These are phyloP conservation scores for Geranomyces variabilis DNA, from an alignment of 192 early-diverging fungal genomes.

Conservation along the genomic window DNA sequence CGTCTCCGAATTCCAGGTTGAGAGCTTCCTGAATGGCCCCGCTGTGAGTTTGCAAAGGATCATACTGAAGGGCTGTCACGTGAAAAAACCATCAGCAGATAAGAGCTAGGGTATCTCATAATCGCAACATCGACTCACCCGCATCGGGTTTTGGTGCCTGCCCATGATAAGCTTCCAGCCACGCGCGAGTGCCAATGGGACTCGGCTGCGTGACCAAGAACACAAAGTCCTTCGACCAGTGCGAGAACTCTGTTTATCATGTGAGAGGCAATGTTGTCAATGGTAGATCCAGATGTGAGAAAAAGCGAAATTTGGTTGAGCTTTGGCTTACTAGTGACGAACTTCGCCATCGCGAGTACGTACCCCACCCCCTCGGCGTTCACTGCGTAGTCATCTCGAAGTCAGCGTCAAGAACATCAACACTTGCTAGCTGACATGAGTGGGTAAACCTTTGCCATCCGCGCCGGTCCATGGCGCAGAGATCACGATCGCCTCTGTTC, in stretches of 20 bases:
- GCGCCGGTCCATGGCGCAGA: constrained; percentile 78
- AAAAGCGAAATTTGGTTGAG: constrained; percentile 3
- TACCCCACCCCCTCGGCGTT: constrained; percentile 47
- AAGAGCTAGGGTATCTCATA: not conserved
- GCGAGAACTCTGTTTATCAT: constrained; percentile 49
- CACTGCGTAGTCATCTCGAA: constrained; percentile 15
- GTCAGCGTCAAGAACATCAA: not conserved
- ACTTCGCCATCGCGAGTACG: constrained; percentile 48
- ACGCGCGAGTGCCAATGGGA: constrained; percentile 75
- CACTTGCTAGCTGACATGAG: constrained; percentile 24
- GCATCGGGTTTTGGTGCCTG: constrained; percentile 23
- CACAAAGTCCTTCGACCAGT: constrained; percentile 93
- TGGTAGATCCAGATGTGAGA: constrained; percentile 1
- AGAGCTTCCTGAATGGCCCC: constrained; percentile 87
- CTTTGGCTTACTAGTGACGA: constrained; percentile 40
- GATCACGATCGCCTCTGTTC: constrained; percentile 85
- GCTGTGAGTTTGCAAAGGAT: constrained; percentile 34
- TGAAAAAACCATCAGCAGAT: no score
- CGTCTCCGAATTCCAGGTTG: constrained; percentile 81
- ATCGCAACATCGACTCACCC: constrained; percentile 18
- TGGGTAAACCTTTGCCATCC: constrained; percentile 54
- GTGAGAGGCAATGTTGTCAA: not conserved
- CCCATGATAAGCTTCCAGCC: constrained; percentile 91
- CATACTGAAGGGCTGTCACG: constrained; percentile 31
- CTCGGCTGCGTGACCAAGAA: constrained; percentile 83